Conservation (phyloP, 139 green algal genomes). For the Chlamydomonas incerta region DNA sequence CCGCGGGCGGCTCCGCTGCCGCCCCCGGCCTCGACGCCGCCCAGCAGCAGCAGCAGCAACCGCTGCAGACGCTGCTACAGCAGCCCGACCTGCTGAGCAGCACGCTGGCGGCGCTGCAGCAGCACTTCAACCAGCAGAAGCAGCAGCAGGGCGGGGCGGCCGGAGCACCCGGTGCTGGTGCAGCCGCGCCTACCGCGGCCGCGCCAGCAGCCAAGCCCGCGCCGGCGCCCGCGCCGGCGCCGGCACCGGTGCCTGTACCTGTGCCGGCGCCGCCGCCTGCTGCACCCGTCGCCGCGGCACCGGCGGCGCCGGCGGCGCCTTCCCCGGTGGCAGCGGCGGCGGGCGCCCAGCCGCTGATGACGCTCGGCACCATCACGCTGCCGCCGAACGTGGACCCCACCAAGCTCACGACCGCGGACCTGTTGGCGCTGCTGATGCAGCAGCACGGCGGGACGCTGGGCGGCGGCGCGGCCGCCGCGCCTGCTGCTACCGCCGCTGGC, state of each 20-base stretch:
- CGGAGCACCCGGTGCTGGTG: background rate
- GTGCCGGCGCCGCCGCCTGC: background rate
- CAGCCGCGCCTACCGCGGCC: background rate
- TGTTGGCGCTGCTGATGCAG: slow-evolving; percentile 33
- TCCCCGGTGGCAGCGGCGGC: too few relatives aligned
- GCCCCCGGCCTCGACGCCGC: too few relatives aligned
- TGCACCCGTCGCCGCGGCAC: background rate
- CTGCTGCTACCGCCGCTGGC: background rate
- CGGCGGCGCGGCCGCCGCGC: too few relatives aligned
- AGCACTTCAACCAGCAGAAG: slow-evolving; percentile 28
- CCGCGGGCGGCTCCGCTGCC: background rate
- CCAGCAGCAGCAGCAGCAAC: background rate
- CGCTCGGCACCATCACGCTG: slow-evolving; percentile 39
- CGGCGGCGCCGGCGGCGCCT: background rate
- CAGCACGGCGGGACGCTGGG: background rate
- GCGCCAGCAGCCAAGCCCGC: background rate
- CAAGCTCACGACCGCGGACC: slow-evolving; percentile 10
- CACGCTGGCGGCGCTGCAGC: slow-evolving; percentile 33
- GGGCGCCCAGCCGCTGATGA: slow-evolving; percentile 21
- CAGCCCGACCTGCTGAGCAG: slow-evolving; percentile 23
- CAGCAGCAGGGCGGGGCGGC: background rate
- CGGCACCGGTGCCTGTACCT: background rate
- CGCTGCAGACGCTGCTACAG: background rate
- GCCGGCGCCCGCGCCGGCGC: background rate
- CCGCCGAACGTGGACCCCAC: slow-evolving; percentile 27